phyloP scores from a whole-genome alignment of 352 stramenopile genomes.

The Pythium graminicola region DNA sequence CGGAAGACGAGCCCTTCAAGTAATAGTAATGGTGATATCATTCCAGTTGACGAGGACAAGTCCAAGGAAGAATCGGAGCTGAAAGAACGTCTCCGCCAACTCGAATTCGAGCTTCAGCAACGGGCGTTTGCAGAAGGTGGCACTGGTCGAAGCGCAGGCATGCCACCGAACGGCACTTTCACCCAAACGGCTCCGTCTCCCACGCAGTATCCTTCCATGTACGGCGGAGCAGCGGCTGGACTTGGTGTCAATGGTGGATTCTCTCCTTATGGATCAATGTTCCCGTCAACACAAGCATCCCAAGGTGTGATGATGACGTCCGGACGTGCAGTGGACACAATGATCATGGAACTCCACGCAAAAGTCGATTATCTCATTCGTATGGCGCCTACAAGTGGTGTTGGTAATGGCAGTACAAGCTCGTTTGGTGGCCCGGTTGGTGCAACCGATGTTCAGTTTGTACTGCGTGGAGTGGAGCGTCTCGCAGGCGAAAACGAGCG shows the following conservation, averaged over 20 bases:
- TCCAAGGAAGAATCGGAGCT: slow-evolving; percentile 47
- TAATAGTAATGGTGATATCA: slow-evolving; percentile 34
- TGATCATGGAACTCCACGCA: slow-evolving; percentile 56
- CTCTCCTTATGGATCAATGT: slow-evolving; percentile 10
- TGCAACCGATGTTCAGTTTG: slow-evolving; percentile 45
- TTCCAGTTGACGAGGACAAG: slow-evolving; percentile 42
- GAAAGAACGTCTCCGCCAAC: slow-evolving; percentile 46
- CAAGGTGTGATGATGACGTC: slow-evolving; percentile 19
- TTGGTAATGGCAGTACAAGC: not conserved
- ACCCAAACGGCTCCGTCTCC: not conserved
- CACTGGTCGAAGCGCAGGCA: not conserved
- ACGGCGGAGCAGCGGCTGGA: not conserved
- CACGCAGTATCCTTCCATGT: slow-evolving; percentile 10
- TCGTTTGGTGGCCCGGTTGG: slow-evolving; percentile 22
- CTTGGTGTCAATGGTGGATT: slow-evolving; percentile 1
- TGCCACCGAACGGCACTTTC: not conserved
- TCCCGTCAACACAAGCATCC: not conserved
- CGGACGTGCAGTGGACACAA: slow-evolving; percentile 35
- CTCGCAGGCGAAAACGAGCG: slow-evolving; percentile 69
- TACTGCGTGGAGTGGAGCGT: slow-evolving; percentile 66
- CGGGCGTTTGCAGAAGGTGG: slow-evolving; percentile 33
- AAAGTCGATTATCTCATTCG: slow-evolving; percentile 80
- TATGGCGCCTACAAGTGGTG: slow-evolving; percentile 30
- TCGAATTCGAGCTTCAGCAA: slow-evolving; percentile 46
- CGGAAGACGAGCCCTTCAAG: slow-evolving; percentile 10